Conservation (phyloP, 768 basidiomycete genomes). For the Lactarius quietus region DNA sequence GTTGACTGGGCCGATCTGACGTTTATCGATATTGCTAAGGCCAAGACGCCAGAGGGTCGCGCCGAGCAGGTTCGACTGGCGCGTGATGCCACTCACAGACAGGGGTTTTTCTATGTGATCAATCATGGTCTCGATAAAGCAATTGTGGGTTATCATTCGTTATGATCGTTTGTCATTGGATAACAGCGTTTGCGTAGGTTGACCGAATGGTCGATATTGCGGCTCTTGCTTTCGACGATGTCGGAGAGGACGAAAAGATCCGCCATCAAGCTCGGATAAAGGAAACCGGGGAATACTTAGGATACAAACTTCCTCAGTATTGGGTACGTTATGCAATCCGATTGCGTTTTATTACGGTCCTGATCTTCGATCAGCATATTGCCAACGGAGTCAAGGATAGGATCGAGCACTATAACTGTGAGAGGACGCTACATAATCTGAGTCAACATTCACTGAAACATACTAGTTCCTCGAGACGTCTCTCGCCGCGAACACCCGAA, state of each 20-base stretch:
- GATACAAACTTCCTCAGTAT: constrained; percentile 51
- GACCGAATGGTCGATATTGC: constrained; percentile 39
- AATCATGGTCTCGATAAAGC: constrained; percentile 46
- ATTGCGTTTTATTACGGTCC: background rate
- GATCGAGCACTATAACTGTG: constrained; percentile 61
- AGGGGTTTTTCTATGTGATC: constrained; percentile 47
- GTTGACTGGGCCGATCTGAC: constrained; percentile 39
- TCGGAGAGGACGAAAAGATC: constrained; percentile 35
- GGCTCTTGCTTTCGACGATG: constrained; percentile 35
- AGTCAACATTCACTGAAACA: background rate
- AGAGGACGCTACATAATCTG: constrained; percentile 20
- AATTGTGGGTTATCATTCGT: constrained; percentile 32
- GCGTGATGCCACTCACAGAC: constrained; percentile 34
- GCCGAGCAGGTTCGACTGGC: constrained; percentile 32
- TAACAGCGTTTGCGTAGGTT: constrained; percentile 13
- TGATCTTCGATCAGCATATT: constrained; percentile 44
- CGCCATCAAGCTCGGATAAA: constrained; percentile 34
- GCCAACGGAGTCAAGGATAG: constrained; percentile 61
- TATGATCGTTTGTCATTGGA: background rate
- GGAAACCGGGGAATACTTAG: constrained; percentile 47
- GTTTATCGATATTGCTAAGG: constrained; percentile 35
- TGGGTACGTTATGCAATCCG: constrained; percentile 41
- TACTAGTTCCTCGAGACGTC: constrained; percentile 49
- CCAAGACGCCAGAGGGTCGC: constrained; percentile 34
- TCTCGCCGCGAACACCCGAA: constrained; percentile 48